These are phyloP conservation scores for Fusarium vanettenii DNA, from an alignment of 2,329 filamentous ascomycete species.

Conservation along the genomic window DNA sequence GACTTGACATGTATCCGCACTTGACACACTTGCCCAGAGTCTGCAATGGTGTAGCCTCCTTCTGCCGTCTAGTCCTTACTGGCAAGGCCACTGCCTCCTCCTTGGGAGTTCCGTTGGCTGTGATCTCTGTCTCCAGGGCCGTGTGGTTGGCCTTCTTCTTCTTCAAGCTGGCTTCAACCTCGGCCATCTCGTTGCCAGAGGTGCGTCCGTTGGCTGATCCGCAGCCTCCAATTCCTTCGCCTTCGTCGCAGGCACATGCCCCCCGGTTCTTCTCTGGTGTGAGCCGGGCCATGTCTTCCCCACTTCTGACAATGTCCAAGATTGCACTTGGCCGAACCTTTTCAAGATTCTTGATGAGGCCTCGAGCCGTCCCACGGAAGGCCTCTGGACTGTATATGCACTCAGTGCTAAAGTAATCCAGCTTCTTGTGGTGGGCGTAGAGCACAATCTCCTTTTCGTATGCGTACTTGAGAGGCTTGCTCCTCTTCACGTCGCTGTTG, in stretches of 20 bases:
- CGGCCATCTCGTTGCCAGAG: constrained; percentile 81
- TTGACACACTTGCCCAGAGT: constrained; percentile 84
- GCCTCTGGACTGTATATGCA: constrained; percentile 99
- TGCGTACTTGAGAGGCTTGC: constrained; percentile 96
- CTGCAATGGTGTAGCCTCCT: constrained; percentile 64
- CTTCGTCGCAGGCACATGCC: constrained; percentile 52
- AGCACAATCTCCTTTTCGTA: constrained; percentile 99
- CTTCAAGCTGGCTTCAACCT: constrained; percentile 72
- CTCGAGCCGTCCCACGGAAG: constrained; percentile 91
- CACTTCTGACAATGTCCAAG: constrained; percentile 91
- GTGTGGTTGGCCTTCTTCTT: constrained; percentile 28
- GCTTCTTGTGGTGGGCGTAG: constrained; percentile 95
- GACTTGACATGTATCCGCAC: constrained; percentile 96
- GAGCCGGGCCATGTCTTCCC: constrained; percentile 95
- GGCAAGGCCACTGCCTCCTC: constrained; percentile 50
- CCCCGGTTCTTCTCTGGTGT: constrained; percentile 53
- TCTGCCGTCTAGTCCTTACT: constrained; percentile 45
- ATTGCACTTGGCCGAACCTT: constrained; percentile 94
- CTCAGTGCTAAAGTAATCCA: constrained; percentile 98
- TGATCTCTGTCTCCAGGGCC: constrained; percentile 49
- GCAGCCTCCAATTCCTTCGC: constrained; percentile 72
- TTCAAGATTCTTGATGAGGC: constrained; percentile 94
- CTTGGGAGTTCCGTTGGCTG: constrained; percentile 34
- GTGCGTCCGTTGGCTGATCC: constrained; percentile 72
- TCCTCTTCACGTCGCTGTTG: constrained; percentile 90